Evolutionary conservation across 306 rosid species (phyloP).

Genomic region (Trichosanthes cucumerina): DNA sequence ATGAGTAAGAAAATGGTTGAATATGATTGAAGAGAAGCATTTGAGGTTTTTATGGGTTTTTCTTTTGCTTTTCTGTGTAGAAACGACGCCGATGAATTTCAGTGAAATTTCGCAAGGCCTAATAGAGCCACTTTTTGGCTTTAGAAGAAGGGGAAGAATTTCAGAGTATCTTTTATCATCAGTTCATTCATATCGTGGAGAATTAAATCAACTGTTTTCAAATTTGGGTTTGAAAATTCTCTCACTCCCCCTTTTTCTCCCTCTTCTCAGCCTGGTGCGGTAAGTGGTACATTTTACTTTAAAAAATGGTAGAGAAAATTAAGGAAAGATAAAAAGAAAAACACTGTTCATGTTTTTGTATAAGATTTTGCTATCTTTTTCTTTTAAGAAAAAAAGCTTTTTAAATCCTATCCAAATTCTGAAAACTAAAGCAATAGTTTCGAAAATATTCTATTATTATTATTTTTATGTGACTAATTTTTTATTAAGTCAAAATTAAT

Average conservation of each 20-base stretch:
- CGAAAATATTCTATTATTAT: too few species aligned
- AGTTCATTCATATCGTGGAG: neutral
- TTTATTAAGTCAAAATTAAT: too few species aligned
- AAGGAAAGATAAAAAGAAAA: too few species aligned
- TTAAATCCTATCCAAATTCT: too few species aligned
- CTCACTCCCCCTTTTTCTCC: neutral
- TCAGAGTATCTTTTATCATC: neutral
- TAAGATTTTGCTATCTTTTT: neutral
- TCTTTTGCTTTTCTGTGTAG: neutral
- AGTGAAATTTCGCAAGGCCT: neutral
- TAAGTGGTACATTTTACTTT: neutral
- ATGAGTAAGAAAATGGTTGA: neutral
- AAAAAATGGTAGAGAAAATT: too few species aligned
- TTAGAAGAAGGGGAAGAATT: neutral
- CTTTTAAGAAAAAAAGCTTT: too few species aligned
- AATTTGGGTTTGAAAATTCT: neutral
- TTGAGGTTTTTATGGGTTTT: neutral
- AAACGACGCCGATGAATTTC: neutral
- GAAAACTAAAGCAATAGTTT: too few species aligned
- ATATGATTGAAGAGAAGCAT: neutral
- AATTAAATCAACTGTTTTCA: neutral
- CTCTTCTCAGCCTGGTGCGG: neutral
- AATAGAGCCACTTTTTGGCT: neutral
- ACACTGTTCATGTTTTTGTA: neutral
- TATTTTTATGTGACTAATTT: too few species aligned